Evolutionary conservation across 2,329 filamentous ascomycete species (phyloP).

Genomic region (Xylaria sp.): DNA sequence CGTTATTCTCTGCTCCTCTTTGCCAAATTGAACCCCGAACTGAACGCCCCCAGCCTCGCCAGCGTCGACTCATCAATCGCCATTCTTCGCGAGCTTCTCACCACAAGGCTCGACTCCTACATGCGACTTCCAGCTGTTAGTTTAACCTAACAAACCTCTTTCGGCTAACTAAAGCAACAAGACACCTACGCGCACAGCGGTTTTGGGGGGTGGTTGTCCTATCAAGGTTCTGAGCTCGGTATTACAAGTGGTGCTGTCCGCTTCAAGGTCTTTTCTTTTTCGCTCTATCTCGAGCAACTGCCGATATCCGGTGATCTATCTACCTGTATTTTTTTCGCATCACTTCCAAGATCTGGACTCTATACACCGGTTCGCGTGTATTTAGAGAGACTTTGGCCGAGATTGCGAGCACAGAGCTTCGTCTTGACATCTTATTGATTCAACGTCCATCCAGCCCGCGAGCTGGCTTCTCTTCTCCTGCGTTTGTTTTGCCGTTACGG

Average conservation of each 20-base stretch:
- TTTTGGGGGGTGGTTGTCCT: slow-evolving; percentile 32
- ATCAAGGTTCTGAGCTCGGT: slow-evolving; percentile 36
- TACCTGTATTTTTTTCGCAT: slow-evolving; percentile 45
- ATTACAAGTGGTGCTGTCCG: slow-evolving; percentile 25
- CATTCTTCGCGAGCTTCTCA: slow-evolving; percentile 17
- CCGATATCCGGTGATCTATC: slow-evolving; percentile 20
- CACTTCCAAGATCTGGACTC: slow-evolving; percentile 30
- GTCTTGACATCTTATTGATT: slow-evolving; percentile 59
- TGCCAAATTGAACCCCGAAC: background rate
- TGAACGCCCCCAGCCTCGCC: slow-evolving; percentile 7
- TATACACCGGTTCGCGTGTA: slow-evolving; percentile 37
- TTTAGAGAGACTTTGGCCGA: slow-evolving; percentile 41
- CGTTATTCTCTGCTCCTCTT: background rate
- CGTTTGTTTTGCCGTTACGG: slow-evolving; percentile 42
- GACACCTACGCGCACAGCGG: slow-evolving; percentile 3
- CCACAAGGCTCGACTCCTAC: slow-evolving; percentile 4
- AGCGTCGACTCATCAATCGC: slow-evolving; percentile 5
- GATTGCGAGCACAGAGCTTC: slow-evolving; percentile 73
- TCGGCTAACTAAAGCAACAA: slow-evolving; percentile 38
- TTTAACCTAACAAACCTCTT: slow-evolving; percentile 23
- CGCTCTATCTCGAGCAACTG: slow-evolving; percentile 37
- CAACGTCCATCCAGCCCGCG: slow-evolving; percentile 24
- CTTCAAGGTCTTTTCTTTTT: slow-evolving; percentile 26
- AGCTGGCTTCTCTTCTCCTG: slow-evolving; percentile 29
- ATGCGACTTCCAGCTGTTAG: slow-evolving; percentile 23